Base-by-base conservation (phyloP, 2,329 filamentous ascomycete genomes). In the Parastagonospora nodorum region DNA sequence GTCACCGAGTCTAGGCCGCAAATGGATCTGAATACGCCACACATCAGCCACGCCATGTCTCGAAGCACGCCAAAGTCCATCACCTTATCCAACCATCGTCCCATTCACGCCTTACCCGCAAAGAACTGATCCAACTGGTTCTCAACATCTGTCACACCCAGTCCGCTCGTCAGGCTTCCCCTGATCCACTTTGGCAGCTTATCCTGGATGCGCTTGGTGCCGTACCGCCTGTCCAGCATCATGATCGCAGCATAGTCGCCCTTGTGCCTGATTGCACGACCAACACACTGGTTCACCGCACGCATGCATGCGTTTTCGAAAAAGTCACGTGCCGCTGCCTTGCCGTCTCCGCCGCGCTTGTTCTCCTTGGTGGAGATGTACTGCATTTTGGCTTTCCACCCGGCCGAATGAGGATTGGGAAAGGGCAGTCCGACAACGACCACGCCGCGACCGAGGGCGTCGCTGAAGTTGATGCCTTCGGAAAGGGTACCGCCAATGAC, bases 401-500 rank as follows among this genome's bases (percentile, higher is more conserved):
- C 91, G 1, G 92, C 87, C 8, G 89, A 91, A 61, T 89, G 85
- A 45, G 92, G 86, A 63, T 97, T 99, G 0, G 94, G 92, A 62
- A 95, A 99, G 0, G 94, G 94, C 4, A 99, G 78, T 0, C 94
- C 94, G 11, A 97, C 84, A n/a, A 97, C 88, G 11, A 96, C 79
- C 8, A 99, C 92, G 46, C 90, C 93, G 24, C 94, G 87, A 1
- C 94, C 94, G 0, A 99, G 84, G 2, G 83, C 81, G 75, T 99
- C 92, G 0, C 90, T 93, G 77, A 99, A 99, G 75, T 99, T 99
- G 77, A 99, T 99, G 58, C 94, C 94, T 75, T 99, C 94, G 50
- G 90, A 96, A 76, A 99, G 88, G 61, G 93, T 96, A 11, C 94
- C 94, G 47, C 93, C 93, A 2, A 99, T 88, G 2, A 99, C 92